Evolutionary conservation across 352 stramenopile genomes (phyloP).

Genomic region (Phytophthora syringae): DNA sequence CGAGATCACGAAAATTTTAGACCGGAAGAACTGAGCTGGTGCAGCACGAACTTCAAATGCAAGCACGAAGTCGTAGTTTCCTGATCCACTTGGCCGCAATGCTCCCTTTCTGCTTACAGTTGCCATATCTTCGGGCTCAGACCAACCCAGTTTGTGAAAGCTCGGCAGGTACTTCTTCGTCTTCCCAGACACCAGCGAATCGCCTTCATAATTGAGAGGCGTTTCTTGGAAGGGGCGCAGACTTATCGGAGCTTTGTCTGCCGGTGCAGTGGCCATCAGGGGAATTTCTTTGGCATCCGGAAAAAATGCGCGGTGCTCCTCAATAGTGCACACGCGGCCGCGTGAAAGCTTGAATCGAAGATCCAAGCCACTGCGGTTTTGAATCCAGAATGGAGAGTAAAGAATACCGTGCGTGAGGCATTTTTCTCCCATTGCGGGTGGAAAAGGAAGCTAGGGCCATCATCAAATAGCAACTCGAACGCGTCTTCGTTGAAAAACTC

Average conservation of each 20-base stretch:
- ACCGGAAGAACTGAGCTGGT: constrained; percentile 81
- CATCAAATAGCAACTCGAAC: constrained; percentile 70
- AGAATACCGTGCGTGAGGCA: constrained; percentile 58
- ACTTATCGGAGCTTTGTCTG: constrained; percentile 70
- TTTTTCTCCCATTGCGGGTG: constrained; percentile 75
- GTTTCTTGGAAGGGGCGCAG: constrained; percentile 80
- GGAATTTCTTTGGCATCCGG: constrained; percentile 65
- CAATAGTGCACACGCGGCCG: constrained; percentile 59
- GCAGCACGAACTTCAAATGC: constrained; percentile 83
- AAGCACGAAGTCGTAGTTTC: constrained; percentile 74
- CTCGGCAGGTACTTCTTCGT: constrained; percentile 79
- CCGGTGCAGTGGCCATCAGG: constrained; percentile 63
- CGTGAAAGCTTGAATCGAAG: constrained; percentile 70
- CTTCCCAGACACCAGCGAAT: constrained; percentile 51
- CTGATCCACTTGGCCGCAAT: constrained; percentile 48
- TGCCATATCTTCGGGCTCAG: constrained; percentile 71
- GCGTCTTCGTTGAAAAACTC: constrained; percentile 54
- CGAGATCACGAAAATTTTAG: constrained; percentile 83
- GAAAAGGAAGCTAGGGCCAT: constrained; percentile 69
- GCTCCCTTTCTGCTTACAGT: constrained; percentile 82
- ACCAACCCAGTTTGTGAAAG: constrained; percentile 79
- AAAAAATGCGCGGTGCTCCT: constrained; percentile 81
- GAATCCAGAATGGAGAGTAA: constrained; percentile 85
- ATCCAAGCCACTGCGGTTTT: constrained; percentile 84
- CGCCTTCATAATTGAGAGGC: constrained; percentile 51